phyloP scores from a whole-genome alignment of 306 rosid species.

The Casuarina cunninghamiana region DNA sequence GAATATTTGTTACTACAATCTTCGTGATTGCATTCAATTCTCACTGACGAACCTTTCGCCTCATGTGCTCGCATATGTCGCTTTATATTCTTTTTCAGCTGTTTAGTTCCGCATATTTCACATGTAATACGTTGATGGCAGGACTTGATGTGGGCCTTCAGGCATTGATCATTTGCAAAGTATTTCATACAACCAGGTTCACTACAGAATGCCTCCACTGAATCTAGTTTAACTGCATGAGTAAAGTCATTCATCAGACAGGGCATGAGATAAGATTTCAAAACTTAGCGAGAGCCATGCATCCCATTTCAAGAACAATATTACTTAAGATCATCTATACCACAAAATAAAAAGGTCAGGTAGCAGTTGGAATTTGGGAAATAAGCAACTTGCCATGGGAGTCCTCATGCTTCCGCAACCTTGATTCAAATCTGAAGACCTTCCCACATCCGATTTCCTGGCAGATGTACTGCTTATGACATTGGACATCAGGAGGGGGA shows the following conservation, averaged over 20 bases:
- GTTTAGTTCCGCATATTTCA: slow-evolving; percentile 60
- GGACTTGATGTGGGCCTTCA: slow-evolving; percentile 59
- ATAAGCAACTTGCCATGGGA: slow-evolving; percentile 64
- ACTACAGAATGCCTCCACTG: slow-evolving; percentile 62
- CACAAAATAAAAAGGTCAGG: neutral
- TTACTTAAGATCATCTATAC: neutral
- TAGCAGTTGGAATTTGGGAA: neutral
- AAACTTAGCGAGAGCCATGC: neutral
- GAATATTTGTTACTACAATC: slow-evolving; percentile 62
- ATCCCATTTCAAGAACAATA: neutral
- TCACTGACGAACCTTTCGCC: slow-evolving; percentile 20
- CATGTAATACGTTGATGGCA: slow-evolving; percentile 66
- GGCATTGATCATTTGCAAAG: slow-evolving; percentile 63
- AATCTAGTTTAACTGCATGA: slow-evolving; percentile 64
- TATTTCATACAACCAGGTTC: slow-evolving; percentile 73
- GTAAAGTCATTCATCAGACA: slow-evolving; percentile 12
- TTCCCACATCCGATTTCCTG: slow-evolving; percentile 73
- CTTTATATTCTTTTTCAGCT: slow-evolving; percentile 73
- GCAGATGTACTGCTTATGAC: slow-evolving; percentile 54
- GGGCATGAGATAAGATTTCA: neutral
- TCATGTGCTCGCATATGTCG: slow-evolving; percentile 66
- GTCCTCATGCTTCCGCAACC: slow-evolving; percentile 57
- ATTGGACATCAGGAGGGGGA: slow-evolving; percentile 20
- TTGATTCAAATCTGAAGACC: slow-evolving; percentile 59
- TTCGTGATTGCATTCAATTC: slow-evolving; percentile 48